Percentiles rank a stretch among this genome's conserved stretches.
Evolutionary conservation across 768 basidiomycete species (phyloP).

Genomic region (Panus rudis): DNA sequence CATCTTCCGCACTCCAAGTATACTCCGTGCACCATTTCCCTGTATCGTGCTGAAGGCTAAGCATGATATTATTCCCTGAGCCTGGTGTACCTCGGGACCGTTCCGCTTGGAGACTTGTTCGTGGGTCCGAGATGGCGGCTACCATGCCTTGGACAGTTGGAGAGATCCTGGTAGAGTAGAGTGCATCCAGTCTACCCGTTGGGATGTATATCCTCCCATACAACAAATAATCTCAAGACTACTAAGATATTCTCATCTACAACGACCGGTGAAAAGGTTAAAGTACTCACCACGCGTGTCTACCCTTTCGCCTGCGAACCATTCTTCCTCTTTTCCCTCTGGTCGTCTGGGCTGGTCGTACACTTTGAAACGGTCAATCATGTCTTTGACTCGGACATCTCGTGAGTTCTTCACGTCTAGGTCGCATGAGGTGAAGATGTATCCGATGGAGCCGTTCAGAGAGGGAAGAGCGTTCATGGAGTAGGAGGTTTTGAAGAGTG

Average conservation of each 20-base stretch:
- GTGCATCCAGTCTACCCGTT: conserved; percentile 78
- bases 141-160: conserved; percentile 77
- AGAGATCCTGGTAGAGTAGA: conserved; percentile 78
- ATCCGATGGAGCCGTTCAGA: conserved; percentile 86
- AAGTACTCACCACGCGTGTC: conserved; percentile 59
- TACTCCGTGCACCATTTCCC: conserved; percentile 94
- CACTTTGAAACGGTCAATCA: conserved; percentile 83
- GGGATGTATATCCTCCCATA: conserved; percentile 92
- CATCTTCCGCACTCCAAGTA: conserved; percentile 89
- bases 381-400: conserved; percentile 76
- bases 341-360: conserved; percentile 78
- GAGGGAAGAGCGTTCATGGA: conserved; percentile 91
- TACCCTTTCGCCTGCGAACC: conserved; percentile 72
- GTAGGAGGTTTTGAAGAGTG: conserved; percentile 84
- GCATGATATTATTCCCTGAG: conserved; percentile 56
- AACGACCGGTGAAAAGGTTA: conserved; percentile 5
- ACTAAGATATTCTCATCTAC: too few species aligned
- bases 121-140: conserved; percentile 80
- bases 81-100: conserved; percentile 35
- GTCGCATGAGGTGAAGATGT: conserved; percentile 87
- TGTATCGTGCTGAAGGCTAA: conserved; percentile 86
- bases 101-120: conserved; percentile 36
- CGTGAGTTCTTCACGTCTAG: conserved; percentile 64
- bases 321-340: conserved; percentile 72
- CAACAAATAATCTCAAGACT: conserved; percentile 72